These are phyloP conservation scores for Colletotrichum godetiae DNA, from an alignment of 2,329 filamentous ascomycete genomes.

Conservation along the genomic window DNA sequence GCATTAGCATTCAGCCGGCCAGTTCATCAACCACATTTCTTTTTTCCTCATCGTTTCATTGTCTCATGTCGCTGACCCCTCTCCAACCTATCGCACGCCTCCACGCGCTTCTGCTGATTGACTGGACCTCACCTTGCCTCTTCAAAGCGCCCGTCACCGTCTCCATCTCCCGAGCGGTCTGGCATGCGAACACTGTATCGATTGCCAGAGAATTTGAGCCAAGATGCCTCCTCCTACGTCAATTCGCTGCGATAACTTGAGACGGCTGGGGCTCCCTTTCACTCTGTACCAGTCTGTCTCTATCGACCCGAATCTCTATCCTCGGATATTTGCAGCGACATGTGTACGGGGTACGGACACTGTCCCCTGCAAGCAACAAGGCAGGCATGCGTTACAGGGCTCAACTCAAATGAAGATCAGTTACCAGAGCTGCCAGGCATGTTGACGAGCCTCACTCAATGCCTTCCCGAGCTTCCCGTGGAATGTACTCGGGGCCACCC, in stretches of 20 bases:
- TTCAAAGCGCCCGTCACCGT: neutral
- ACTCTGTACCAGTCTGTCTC: neutral
- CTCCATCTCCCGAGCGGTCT: neutral
- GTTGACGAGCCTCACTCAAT: constrained; percentile 7
- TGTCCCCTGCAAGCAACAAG: neutral
- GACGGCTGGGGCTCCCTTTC: neutral
- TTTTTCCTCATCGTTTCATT: neutral
- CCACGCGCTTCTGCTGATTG: neutral
- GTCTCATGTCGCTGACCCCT: neutral
- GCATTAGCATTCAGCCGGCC: neutral
- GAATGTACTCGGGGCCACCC: neutral
- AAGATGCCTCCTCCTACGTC: neutral
- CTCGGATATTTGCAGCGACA: neutral
- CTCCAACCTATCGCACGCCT: neutral
- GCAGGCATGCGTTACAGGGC: neutral
- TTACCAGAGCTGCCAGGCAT: neutral
- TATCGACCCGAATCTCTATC: neutral
- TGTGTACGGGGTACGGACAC: neutral
- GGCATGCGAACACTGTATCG: no score
- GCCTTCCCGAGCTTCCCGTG: constrained; percentile 20
- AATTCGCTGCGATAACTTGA: neutral
- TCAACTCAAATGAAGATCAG: constrained; percentile 17
- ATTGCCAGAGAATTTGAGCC: neutral
- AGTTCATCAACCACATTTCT: neutral
- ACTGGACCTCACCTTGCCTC: neutral